Base-by-base conservation (phyloP, 1,284 basidiomycete species). In the Cystobasidium pallidum region DNA sequence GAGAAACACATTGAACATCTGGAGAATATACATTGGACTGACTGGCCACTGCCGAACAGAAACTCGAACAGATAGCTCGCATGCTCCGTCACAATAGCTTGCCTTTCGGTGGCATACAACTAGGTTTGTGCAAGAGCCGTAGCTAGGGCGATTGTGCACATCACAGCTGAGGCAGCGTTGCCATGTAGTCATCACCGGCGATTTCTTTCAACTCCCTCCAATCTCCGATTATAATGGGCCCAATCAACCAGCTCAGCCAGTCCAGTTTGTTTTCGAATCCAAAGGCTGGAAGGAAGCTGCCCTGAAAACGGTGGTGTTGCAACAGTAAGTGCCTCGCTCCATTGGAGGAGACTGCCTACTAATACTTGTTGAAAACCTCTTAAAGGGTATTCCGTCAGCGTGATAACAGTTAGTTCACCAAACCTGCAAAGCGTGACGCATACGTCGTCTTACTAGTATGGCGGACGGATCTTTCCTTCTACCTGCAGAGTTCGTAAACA, bases 161-260 rank as follows among this genome's bases (percentile, higher is more conserved):
- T n/a, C n/a, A n/a, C n/a, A n/a, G n/a, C n/a, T n/a, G n/a, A n/a
- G n/a, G n/a, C n/a, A n/a, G n/a, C n/a, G n/a, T n/a, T n/a, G n/a
- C n/a, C n/a, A n/a, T n/a, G n/a, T n/a, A 94, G 89, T 82, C 73
- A 85, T 96, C 15, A 94, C 92, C 0, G 94, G 94, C 24, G 94
- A 98, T 80, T 98, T 98, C 82, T 96, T 92, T 82, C 94, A 99
- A 81, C 84, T 99, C 7, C 95, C 95, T 0, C 95, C 95, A 0
- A 92, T 99, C 7, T 77, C 80, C 73, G 82, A 82, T 67, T 79
- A 82, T 2, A 79, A 79, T 4, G 55, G 51, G n/a, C 17, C 45
- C 17, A 17, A 26, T 21, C 28, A 61, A n/a, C 57, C 21, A 4
- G 24, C 30, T 15, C n/a, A 19, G 0, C 77, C 78, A 64, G 73